Conservation (phyloP, 2,329 filamentous ascomycete genomes). For the Colletotrichum chrysophilum region DNA sequence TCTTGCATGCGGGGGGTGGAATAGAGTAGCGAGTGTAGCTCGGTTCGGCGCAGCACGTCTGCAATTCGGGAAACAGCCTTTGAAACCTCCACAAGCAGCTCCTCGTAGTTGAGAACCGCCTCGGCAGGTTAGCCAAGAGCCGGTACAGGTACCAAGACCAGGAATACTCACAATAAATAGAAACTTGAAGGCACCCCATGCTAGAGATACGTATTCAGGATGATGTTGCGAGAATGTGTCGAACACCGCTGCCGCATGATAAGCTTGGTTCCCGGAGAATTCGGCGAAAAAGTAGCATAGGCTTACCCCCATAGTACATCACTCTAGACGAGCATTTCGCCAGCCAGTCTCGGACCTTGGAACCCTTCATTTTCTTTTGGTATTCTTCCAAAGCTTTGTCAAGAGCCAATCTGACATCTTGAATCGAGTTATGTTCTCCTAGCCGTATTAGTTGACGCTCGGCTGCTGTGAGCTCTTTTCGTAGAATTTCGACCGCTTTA, state of each 20-base stretch:
- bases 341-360: fast-evolving
- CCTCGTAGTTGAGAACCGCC: neutral
- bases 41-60: neutral
- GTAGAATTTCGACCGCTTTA: fast-evolving
- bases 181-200: neutral
- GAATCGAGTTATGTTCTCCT: fast-evolving
- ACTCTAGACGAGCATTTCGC: neutral
- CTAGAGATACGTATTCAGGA: neutral
- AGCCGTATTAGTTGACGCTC: fast-evolving
- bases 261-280: fast-evolving
- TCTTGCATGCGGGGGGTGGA: neutral
- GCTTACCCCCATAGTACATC: neutral
- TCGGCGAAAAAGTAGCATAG: fast-evolving
- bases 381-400: neutral
- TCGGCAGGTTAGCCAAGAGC: neutral
- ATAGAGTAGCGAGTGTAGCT: neutral
- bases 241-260: fast-evolving
- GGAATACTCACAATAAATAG: fast-evolving
- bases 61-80: neutral
- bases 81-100: neutral
- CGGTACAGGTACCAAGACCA: fast-evolving
- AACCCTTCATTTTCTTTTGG: fast-evolving
- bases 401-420: neutral
- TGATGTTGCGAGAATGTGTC: neutral
- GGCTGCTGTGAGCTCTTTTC: neutral